Evolutionary conservation across 2,329 filamentous ascomycete genomes (phyloP).

Genomic region (Stromatinia cepivora): DNA sequence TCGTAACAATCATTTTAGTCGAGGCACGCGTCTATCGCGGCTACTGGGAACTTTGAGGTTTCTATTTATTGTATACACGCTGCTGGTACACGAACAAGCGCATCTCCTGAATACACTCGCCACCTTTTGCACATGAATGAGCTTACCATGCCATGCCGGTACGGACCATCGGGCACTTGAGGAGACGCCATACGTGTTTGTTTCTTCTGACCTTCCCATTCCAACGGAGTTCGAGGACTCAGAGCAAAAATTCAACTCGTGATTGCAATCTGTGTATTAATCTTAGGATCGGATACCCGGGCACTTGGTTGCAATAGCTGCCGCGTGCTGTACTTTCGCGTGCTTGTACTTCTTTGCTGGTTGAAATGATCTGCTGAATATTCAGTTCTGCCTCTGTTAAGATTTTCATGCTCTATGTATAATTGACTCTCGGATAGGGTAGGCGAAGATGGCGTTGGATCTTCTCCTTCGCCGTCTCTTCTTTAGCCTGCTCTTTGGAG

Average conservation of each 20-base stretch:
- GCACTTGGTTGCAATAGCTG: no score
- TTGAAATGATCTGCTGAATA: background rate
- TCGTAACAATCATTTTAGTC: background rate
- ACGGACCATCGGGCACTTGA: no score
- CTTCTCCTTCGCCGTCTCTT: background rate
- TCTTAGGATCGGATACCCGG: background rate
- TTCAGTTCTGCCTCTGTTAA: background rate
- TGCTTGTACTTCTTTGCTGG: background rate
- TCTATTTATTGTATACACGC: background rate
- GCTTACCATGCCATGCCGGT: background rate
- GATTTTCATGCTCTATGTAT: background rate
- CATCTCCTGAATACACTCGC: background rate
- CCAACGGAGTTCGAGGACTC: background rate
- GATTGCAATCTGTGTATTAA: background rate
- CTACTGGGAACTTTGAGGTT: background rate
- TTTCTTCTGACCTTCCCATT: no score
- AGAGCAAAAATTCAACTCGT: background rate
- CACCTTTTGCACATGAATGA: background rate
- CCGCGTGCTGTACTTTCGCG: background rate
- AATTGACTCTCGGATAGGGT: no score
- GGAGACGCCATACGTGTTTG: no score
- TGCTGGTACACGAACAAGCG: background rate
- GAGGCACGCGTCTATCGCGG: background rate
- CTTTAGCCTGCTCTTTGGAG: no score
- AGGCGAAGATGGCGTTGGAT: background rate